phyloP scores from a whole-genome alignment of 2,329 filamentous ascomycete genomes.

The Parastagonospora avenae region DNA sequence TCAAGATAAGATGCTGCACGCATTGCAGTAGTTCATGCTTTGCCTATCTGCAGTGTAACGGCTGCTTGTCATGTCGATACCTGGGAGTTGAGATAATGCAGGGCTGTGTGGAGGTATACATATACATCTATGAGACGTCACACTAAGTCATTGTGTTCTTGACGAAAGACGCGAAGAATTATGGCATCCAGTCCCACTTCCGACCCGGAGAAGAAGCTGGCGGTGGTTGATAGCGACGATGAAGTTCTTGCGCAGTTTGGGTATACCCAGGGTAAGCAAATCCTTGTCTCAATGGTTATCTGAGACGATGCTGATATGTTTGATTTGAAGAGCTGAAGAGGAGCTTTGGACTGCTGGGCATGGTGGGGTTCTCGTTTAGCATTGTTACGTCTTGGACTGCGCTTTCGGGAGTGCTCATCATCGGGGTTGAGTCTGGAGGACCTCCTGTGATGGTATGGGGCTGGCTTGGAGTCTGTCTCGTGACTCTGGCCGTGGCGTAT shows the following conservation, averaged over 20 bases:
- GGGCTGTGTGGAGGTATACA: too few species aligned
- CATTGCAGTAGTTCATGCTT: too few species aligned
- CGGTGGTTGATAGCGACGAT: slow-evolving; percentile 43
- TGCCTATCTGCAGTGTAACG: too few species aligned
- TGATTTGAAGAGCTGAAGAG: slow-evolving; percentile 58
- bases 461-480: slow-evolving; percentile 59
- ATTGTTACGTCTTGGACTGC: slow-evolving; percentile 66
- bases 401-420: slow-evolving; percentile 60
- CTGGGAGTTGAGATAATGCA: too few species aligned
- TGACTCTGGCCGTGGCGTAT: slow-evolving; percentile 60
- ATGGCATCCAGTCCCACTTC: slow-evolving; percentile 15
- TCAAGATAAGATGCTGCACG: too few species aligned
- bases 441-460: slow-evolving; percentile 65
- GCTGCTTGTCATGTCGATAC: too few species aligned
- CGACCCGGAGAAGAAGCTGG: slow-evolving; percentile 31
- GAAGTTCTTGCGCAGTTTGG: slow-evolving; percentile 48
- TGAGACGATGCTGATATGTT: slow-evolving; percentile 1
- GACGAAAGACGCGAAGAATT: background rate
- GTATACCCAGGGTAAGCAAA: slow-evolving; percentile 44
- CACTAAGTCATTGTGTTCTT: too few species aligned
- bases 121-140: too few species aligned
- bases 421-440: slow-evolving; percentile 61
- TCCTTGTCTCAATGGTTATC: background rate
- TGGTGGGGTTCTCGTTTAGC: slow-evolving; percentile 64
- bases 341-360: slow-evolving; percentile 60